These are phyloP conservation scores for Neckera pumila DNA, from an alignment of 225 moss, liverwort and hornwort species.

Conservation along the genomic window DNA sequence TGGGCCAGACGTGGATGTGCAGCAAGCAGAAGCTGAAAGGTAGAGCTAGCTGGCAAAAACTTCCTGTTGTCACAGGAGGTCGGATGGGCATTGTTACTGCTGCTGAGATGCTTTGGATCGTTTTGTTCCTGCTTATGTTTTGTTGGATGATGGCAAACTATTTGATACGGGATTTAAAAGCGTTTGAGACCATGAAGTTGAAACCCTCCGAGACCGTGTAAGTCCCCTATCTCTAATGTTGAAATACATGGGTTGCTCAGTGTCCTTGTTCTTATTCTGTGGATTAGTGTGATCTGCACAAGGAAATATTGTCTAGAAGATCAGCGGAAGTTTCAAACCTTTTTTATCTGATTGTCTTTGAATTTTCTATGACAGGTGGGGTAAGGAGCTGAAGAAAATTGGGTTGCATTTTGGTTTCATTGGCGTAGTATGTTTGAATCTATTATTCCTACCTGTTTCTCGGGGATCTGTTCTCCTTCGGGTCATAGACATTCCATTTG, in stretches of 20 bases:
- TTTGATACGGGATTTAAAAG: constrained; percentile 15
- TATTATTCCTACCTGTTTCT: constrained; percentile 78
- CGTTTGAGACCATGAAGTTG: constrained; percentile 11
- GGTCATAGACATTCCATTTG: constrained; percentile 73
- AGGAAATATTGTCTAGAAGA: not conserved
- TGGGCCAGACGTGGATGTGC: not conserved
- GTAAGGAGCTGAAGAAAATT: constrained; percentile 19
- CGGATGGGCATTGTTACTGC: constrained; percentile 50
- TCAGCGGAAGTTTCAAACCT: not conserved
- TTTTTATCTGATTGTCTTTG: not conserved
- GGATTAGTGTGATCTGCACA: not conserved
- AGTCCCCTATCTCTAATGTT: not conserved
- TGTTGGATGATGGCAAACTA: constrained; percentile 47
- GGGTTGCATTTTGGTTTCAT: constrained; percentile 57
- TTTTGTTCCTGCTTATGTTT: constrained; percentile 38
- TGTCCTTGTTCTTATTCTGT: not conserved
- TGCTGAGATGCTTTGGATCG: constrained; percentile 42
- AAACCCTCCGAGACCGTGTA: constrained; percentile 33
- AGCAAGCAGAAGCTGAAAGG: constrained; percentile 29
- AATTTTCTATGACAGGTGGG: constrained; percentile 52
- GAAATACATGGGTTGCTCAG: not conserved
- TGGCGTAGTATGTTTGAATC: constrained; percentile 45
- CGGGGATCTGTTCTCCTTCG: constrained; percentile 79
- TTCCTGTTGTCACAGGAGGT: constrained; percentile 31
- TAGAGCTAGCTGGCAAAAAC: constrained; percentile 24